A percentile compares a stretch with the other conserved stretches of the same genome.
Evolutionary conservation across 768 basidiomycete species (phyloP).

Genomic region (Tubosaeta sp.): DNA sequence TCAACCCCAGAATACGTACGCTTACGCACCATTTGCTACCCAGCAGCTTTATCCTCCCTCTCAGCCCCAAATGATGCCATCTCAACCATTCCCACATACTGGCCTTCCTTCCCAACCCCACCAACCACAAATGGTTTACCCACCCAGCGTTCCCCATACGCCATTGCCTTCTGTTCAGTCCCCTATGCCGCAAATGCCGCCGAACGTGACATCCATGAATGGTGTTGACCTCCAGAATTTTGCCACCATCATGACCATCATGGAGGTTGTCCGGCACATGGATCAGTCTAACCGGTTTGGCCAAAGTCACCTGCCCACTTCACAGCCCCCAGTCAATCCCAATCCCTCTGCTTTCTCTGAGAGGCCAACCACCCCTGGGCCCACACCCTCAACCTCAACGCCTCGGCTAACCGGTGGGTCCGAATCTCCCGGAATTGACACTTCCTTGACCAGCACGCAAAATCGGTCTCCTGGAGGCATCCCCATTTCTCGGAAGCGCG

Average conservation of each 20-base stretch:
- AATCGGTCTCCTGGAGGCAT: background rate
- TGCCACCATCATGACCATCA: conserved; percentile 28
- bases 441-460: conserved; percentile 3
- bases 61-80: conserved; percentile 17
- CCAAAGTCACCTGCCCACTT: conserved; percentile 14
- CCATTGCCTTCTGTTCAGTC: conserved; percentile 16
- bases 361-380: conserved; percentile 1
- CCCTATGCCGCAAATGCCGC: conserved; percentile 10
- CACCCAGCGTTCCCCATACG: conserved; percentile 8
- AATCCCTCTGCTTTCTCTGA: background rate
- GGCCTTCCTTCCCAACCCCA: conserved; percentile 18
- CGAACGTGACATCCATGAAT: conserved; percentile 7
- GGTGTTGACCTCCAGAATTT: conserved; percentile 18
- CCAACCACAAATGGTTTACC: conserved; percentile 12
- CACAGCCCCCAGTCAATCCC: conserved; percentile 14
- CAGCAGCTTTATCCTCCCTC: conserved; percentile 18
- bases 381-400: conserved; percentile 1
- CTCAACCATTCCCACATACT: conserved; percentile 14
- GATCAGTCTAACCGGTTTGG: conserved; percentile 19
- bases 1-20: conserved; percentile 17
- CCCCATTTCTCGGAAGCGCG: conserved; percentile 4
- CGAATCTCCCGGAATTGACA: background rate
- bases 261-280: conserved; percentile 30
- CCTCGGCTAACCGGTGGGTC: background rate
- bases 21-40: conserved; percentile 10